Conservation (phyloP, 768 basidiomycete genomes). For the Mycena rosella region DNA sequence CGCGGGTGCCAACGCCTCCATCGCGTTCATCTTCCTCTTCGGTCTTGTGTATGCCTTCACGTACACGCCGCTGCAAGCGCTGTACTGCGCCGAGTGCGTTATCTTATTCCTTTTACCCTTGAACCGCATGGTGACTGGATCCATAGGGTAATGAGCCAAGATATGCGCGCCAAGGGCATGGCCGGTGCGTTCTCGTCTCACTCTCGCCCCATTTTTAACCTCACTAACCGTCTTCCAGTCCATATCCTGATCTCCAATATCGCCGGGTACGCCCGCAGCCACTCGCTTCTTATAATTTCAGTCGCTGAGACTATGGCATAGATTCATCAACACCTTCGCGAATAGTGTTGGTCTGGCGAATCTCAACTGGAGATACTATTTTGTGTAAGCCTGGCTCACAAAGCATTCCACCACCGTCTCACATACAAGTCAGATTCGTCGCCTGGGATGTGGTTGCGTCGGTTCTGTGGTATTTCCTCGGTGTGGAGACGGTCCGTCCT, state of each 20-base stretch:
- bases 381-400: conserved; percentile 34
- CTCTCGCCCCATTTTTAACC: background rate
- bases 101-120: background rate
- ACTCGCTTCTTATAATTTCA: background rate
- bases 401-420: too few species aligned
- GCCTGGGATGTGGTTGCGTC: conserved; percentile 41
- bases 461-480: conserved; percentile 41
- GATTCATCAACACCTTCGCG: conserved; percentile 45
- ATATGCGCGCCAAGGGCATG: conserved; percentile 46
- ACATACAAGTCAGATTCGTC: conserved; percentile 35
- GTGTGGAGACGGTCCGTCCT: conserved; percentile 41
- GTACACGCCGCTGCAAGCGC: conserved; percentile 44
- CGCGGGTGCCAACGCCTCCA: conserved; percentile 43
- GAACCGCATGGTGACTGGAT: background rate
- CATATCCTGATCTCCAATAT: conserved; percentile 45
- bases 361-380: conserved; percentile 44
- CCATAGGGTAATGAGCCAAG: conserved; percentile 42
- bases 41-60: conserved; percentile 43
- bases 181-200: conserved; percentile 21
- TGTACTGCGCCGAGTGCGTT: conserved; percentile 44
- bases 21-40: conserved; percentile 43
- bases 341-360: conserved; percentile 41
- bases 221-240: conserved; percentile 6
- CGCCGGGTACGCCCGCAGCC: conserved; percentile 31
- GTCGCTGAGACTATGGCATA: background rate